Evolutionary conservation across 2,329 filamentous ascomycete genomes (phyloP).

Genomic region (Neonectria ditissima): DNA sequence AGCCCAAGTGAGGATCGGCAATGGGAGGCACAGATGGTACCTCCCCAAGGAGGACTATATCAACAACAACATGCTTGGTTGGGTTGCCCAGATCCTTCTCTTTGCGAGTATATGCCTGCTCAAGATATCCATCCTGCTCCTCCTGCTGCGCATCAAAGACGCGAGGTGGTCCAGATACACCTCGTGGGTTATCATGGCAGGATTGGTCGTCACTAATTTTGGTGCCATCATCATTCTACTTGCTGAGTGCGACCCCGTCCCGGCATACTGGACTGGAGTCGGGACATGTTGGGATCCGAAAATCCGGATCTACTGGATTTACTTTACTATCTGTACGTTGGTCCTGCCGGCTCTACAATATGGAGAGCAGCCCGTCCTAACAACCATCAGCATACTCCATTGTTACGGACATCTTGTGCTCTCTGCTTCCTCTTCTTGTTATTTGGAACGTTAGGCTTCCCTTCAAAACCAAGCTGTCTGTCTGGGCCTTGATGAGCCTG

Average conservation of each 20-base stretch:
- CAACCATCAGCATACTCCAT: conserved; percentile 32
- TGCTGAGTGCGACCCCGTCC: conserved; percentile 48
- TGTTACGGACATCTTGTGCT: conserved; percentile 35
- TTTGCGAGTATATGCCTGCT: conserved; percentile 55
- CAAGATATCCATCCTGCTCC: conserved; percentile 56
- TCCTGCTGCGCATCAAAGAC: conserved; percentile 56
- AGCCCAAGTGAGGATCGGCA: conserved; percentile 49
- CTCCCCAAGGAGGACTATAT: conserved; percentile 48
- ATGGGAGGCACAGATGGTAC: conserved; percentile 54
- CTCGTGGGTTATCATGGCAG: conserved; percentile 49
- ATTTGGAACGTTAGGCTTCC: conserved; percentile 51
- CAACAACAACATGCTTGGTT: conserved; percentile 53
- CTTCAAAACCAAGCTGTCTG: conserved; percentile 45
- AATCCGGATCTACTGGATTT: conserved; percentile 50
- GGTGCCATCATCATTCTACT: conserved; percentile 49
- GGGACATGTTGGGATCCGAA: conserved; percentile 48
- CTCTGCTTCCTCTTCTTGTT: conserved; percentile 46
- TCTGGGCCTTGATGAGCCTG: conserved; percentile 50
- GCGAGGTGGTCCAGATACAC: conserved; percentile 46
- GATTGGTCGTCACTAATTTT: conserved; percentile 48
- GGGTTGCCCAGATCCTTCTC: conserved; percentile 55
- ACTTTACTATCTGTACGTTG: conserved; percentile 44
- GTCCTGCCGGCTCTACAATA: background rate
- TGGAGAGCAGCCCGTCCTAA: background rate
- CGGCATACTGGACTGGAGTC: conserved; percentile 47